Evolutionary conservation across 2,329 filamentous ascomycete species (phyloP), one percentile per base, ranked within the genome.

Genomic region (Colletotrichum incanum): DNA sequence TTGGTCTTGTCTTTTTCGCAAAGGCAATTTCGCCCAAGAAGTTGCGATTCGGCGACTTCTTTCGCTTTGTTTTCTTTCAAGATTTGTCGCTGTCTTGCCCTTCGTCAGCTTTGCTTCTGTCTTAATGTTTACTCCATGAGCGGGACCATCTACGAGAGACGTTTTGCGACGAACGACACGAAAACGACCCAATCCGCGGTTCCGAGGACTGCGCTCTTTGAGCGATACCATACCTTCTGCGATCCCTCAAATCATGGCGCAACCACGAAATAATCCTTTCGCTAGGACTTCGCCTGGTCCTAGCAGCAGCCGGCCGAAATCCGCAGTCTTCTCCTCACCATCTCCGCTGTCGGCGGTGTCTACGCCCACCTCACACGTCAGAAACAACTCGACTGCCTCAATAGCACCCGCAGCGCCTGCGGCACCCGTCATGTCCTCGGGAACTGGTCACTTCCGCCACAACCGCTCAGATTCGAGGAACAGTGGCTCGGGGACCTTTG

Each of bases 211-310:
- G 26, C 47, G 14, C 26, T 69, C 41, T 47, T 64, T 55, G 62
- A 73, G 74, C 62, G 75, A 90, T 90, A 87, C 86, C 49, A 20
- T 20, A 23, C 86, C 78, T 41, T 6, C 39, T 2, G 85, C 67
- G 87, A 41, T 20, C 39, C 11, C 52, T 31, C 85, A 87, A 77
- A 90, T 87, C 81, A 89, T 90, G 82, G 90, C 92, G 76, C 89
- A 92, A 80, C 93, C 92, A 86, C 92, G 94, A 78, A 93, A 91
- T 80, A 96, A 94, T 83, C 93, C 94, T 20, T 97, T 98, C 80
- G 87, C 88, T 72, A 90, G 94, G 79, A 90, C 92, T 28, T 93
- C 93, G 41, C 89, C 93, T 52, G 87, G 85, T 61, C 87, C 90
- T 45, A 84, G 81, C 59, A 80, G 81, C 65, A 85, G 86, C 74